Conservation (phyloP, 78 protist species). For the Speleostelium caveatum region DNA sequence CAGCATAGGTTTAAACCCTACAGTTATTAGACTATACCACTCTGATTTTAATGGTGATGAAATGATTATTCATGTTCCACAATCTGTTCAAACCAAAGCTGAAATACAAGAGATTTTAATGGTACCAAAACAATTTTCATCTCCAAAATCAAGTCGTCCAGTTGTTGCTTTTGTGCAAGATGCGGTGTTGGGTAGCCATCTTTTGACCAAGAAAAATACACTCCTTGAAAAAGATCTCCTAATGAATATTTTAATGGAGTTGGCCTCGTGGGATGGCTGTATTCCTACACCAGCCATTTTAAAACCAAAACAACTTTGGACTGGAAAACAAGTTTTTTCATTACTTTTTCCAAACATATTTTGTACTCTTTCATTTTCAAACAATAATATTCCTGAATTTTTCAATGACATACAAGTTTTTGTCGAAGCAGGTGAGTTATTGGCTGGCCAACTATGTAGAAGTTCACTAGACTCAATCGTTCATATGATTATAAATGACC, state of each 20-base stretch:
- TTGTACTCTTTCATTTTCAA: slow-evolving; percentile 82
- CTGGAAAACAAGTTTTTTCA: slow-evolving; percentile 98
- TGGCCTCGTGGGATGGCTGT: slow-evolving; percentile 81
- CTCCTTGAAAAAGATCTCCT: slow-evolving; percentile 88
- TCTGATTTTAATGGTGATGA: slow-evolving; percentile 99
- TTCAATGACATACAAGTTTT: slow-evolving; percentile 74
- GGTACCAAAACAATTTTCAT: slow-evolving; percentile 91
- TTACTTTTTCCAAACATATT: slow-evolving; percentile 44
- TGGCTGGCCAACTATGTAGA: slow-evolving; percentile 83
- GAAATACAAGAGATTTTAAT: slow-evolving; percentile 85
- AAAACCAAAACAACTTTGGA: slow-evolving; percentile 97
- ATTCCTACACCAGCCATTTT: slow-evolving; percentile 94
- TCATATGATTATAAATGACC: slow-evolving; percentile 90
- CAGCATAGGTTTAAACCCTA: slow-evolving; percentile 98
- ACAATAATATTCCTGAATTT: slow-evolving; percentile 68
- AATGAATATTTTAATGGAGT: slow-evolving; percentile 71
- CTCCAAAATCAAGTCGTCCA: slow-evolving; percentile 98
- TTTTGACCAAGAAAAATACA: slow-evolving; percentile 91
- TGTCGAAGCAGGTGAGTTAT: slow-evolving; percentile 95
- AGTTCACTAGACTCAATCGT: slow-evolving; percentile 95
- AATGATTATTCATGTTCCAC: slow-evolving; percentile 97
- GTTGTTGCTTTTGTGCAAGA: slow-evolving; percentile 98
- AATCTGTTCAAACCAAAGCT: slow-evolving; percentile 98
- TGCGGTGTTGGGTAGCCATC: slow-evolving; percentile 93
- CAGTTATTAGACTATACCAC: slow-evolving; percentile 99